Conservation (phyloP, 1,284 basidiomycete species). For the Schizophyllum amplum region DNA sequence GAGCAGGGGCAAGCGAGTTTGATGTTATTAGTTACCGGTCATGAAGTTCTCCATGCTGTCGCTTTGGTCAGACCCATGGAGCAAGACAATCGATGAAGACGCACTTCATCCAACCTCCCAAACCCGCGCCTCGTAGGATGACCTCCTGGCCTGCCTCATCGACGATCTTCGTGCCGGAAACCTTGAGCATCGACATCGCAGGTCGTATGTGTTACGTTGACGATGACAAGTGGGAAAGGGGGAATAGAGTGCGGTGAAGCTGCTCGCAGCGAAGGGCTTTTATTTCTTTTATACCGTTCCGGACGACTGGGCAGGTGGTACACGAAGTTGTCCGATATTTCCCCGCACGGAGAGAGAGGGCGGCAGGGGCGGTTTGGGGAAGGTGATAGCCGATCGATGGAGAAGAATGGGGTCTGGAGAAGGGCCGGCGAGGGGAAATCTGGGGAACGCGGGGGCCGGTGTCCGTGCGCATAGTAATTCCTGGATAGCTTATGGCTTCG, state of each 20-base stretch:
- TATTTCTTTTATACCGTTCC: background rate
- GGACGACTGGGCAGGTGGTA: too few species aligned
- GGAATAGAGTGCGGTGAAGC: background rate
- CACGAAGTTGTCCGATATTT: background rate
- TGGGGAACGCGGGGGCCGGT: background rate
- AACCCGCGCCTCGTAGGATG: slow-evolving; percentile 47
- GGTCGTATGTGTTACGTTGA: background rate
- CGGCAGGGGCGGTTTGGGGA: background rate
- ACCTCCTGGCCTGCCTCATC: slow-evolving; percentile 39
- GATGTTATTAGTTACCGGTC: slow-evolving; percentile 24
- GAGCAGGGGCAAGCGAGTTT: too few species aligned
- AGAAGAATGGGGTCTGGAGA: background rate
- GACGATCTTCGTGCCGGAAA: slow-evolving; percentile 42
- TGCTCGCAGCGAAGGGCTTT: background rate
- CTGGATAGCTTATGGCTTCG: too few species aligned
- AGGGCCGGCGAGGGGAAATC: background rate
- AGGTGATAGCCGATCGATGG: background rate
- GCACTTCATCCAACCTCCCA: slow-evolving; percentile 36
- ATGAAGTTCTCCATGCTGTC: slow-evolving; percentile 55
- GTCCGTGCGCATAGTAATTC: too few species aligned
- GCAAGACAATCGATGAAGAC: too few species aligned
- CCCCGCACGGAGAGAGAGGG: background rate
- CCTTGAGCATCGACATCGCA: slow-evolving; percentile 30
- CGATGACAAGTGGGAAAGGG: background rate
- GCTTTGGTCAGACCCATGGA: background rate